Evolutionary conservation across 2,329 filamentous ascomycete genomes (phyloP).

Genomic region (Lecanicillium sp.): DNA sequence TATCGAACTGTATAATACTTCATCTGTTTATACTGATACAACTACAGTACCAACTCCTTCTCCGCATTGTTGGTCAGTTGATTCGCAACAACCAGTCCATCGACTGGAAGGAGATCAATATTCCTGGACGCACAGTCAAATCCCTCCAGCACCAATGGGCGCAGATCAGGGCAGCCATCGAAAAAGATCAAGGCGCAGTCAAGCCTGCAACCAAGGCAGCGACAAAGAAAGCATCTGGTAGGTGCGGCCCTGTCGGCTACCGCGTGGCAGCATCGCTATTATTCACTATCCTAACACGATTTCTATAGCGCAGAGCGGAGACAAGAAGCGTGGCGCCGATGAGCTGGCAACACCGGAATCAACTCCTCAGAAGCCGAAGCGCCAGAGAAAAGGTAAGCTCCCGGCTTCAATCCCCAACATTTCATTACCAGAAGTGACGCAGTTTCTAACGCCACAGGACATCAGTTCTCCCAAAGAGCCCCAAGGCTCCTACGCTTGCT

Average conservation of each 20-base stretch:
- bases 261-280: no score
- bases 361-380: slow-evolving; percentile 3
- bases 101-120: slow-evolving; percentile 12
- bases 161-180: slow-evolving; percentile 11
- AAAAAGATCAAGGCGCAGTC: slow-evolving; percentile 8
- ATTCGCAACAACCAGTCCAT: slow-evolving; percentile 10
- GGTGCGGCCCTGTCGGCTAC: no score
- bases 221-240: no score
- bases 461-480: no score
- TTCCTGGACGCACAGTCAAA: slow-evolving; percentile 15
- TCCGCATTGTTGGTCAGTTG: slow-evolving; percentile 9
- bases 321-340: background rate
- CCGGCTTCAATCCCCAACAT: no score
- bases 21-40: no score
- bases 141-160: slow-evolving; percentile 14
- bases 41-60: slow-evolving; percentile 10
- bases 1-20: no score
- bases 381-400: background rate
- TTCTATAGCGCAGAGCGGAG: no score
- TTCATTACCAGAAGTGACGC: no score
- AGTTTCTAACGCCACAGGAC: no score
- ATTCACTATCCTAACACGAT: no score
- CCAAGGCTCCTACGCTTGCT: no score
- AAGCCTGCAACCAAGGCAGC: background rate
- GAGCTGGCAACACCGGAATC: background rate